Evolutionary conservation across 192 early-diverging fungal species (phyloP).

Genomic region (Fimicolochytrium jonesii): DNA sequence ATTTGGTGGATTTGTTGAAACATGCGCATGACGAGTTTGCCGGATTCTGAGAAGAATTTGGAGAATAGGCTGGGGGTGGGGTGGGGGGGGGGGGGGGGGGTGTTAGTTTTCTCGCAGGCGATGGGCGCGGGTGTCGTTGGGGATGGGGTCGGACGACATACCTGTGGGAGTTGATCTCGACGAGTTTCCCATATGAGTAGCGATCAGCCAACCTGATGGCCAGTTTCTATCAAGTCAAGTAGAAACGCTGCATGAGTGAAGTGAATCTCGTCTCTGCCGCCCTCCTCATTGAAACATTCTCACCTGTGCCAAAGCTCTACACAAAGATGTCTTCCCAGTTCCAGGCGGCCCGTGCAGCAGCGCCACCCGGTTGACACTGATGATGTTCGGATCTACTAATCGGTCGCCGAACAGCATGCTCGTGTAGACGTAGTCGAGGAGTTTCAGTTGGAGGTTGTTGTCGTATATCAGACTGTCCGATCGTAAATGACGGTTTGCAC

Average conservation of each 20-base stretch:
- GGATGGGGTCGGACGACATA: neutral
- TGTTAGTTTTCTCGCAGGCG: too few species aligned
- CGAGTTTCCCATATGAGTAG: conserved; percentile 49
- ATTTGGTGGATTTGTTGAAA: conserved; percentile 55
- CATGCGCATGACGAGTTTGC: conserved; percentile 63
- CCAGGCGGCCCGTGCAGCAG: conserved; percentile 65
- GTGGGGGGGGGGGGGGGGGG: neutral
- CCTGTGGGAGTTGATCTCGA: conserved; percentile 69
- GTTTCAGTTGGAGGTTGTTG: conserved; percentile 41
- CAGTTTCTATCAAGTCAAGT: conserved; percentile 45
- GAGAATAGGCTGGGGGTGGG: conserved; percentile 51
- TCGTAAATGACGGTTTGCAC: neutral
- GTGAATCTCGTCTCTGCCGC: neutral
- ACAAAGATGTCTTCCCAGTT: conserved; percentile 47
- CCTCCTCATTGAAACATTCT: neutral
- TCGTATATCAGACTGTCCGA: conserved; percentile 57
- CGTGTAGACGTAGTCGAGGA: conserved; percentile 62
- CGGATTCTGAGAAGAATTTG: conserved; percentile 72
- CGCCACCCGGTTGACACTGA: conserved; percentile 58
- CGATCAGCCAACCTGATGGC: conserved; percentile 54
- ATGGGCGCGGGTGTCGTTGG: too few species aligned
- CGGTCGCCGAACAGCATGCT: conserved; percentile 59
- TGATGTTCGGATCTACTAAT: conserved; percentile 48
- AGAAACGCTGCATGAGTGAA: neutral
- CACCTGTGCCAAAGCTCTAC: conserved; percentile 55